phyloP scores from a whole-genome alignment of 1,139 yeast genomes.

The Saccharomycopsis phalli region DNA sequence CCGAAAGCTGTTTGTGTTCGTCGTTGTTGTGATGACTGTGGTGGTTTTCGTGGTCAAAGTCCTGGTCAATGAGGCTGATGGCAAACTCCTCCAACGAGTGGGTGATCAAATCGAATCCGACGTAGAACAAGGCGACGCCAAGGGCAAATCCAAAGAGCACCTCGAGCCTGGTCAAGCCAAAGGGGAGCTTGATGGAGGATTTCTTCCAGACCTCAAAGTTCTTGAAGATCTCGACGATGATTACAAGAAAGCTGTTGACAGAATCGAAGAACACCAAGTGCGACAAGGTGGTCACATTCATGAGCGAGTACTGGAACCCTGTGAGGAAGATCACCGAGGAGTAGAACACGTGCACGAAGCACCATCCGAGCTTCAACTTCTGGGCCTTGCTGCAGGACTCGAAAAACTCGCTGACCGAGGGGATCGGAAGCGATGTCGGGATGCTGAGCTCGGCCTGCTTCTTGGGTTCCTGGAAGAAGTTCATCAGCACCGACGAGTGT shows the following conservation, averaged over 20 bases:
- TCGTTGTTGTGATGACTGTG: constrained; percentile 49
- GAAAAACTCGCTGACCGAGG: constrained; percentile 55
- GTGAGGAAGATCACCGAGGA: constrained; percentile 50
- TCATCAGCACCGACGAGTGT: constrained; percentile 96
- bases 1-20: constrained; percentile 31
- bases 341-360: constrained; percentile 49
- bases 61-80: constrained; percentile 36
- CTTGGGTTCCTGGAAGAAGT: constrained; percentile 88
- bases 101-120: constrained; percentile 80
- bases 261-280: constrained; percentile 86
- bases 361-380: constrained; percentile 52
- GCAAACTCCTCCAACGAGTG: constrained; percentile 76
- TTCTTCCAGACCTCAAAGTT: constrained; percentile 90
- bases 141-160: constrained; percentile 83
- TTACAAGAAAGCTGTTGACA: constrained; percentile 62
- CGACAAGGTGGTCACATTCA: constrained; percentile 69
- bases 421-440: constrained; percentile 76
- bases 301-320: constrained; percentile 49
- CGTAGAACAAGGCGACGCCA: constrained; percentile 77
- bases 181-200: constrained; percentile 79
- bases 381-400: constrained; percentile 48
- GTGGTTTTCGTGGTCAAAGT: constrained; percentile 32
- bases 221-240: constrained; percentile 68
- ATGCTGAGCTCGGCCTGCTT: constrained; percentile 60
- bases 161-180: constrained; percentile 83